Evolutionary conservation across 177 flowering plant species (phyloP).

Genomic region (Vitis hybrid): DNA sequence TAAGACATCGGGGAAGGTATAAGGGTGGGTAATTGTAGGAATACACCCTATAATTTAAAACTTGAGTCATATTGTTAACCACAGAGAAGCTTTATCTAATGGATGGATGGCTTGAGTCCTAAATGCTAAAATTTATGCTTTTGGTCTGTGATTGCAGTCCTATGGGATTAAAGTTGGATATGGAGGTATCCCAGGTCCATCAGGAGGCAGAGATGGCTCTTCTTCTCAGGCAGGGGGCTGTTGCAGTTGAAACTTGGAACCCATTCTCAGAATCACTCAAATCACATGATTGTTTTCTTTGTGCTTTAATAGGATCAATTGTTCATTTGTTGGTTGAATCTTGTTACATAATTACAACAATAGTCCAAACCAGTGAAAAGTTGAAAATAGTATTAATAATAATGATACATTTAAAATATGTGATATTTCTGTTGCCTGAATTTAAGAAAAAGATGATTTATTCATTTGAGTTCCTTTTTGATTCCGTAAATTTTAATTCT

Average conservation of each 20-base stretch:
- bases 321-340: not conserved
- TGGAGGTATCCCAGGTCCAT: slow-evolving; percentile 80
- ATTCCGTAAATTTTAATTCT: too few relatives aligned
- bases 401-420: too few relatives aligned
- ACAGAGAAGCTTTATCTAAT: not conserved
- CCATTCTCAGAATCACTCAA: not conserved
- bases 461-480: too few relatives aligned
- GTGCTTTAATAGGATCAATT: not conserved
- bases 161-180: slow-evolving; percentile 86
- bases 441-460: too few relatives aligned
- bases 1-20: too few relatives aligned
- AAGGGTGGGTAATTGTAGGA: too few relatives aligned
- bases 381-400: too few relatives aligned
- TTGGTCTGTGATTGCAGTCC: slow-evolving; percentile 43
- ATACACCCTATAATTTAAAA: too few relatives aligned
- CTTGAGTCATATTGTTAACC: too few relatives aligned
- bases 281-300: not conserved
- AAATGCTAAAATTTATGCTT: slow-evolving; percentile 1
- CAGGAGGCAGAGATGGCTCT: slow-evolving; percentile 76
- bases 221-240: slow-evolving; percentile 77
- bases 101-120: not conserved
- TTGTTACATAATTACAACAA: not conserved
- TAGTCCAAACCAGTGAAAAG: too few relatives aligned
- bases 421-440: too few relatives aligned
- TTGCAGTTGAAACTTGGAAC: slow-evolving; percentile 48